Conservation (phyloP, 768 basidiomycete species). For the Lactarius hengduanensis region DNA sequence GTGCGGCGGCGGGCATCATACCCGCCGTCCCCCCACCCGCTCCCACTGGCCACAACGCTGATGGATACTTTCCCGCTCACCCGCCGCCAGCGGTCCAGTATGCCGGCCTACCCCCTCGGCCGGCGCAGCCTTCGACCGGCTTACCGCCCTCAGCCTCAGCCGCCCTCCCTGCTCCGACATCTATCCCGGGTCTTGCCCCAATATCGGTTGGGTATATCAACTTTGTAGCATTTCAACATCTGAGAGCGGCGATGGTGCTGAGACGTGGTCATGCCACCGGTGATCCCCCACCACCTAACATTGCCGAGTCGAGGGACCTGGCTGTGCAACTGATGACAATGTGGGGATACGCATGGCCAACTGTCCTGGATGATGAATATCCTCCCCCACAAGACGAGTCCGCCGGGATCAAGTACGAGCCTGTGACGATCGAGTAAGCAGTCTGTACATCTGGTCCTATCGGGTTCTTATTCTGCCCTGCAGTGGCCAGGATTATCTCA, state of each 20-base stretch:
- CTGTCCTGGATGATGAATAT: slow-evolving; percentile 40
- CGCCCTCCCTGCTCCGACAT: slow-evolving; percentile 13
- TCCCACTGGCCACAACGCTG: background rate
- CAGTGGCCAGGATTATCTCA: slow-evolving; percentile 28
- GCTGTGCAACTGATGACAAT: slow-evolving; percentile 36
- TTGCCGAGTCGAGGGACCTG: slow-evolving; percentile 25
- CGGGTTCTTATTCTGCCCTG: background rate
- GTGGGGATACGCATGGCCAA: slow-evolving; percentile 45
- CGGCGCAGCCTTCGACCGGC: slow-evolving; percentile 1
- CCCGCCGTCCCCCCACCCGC: slow-evolving; percentile 5
- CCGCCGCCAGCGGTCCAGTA: background rate
- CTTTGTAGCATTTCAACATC: slow-evolving; percentile 21
- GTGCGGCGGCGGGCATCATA: slow-evolving; percentile 6
- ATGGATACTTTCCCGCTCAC: slow-evolving; percentile 2
- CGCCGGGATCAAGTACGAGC: slow-evolving; percentile 26
- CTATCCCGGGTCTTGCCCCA: slow-evolving; percentile 20
- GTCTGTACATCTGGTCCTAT: background rate
- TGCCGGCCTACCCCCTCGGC: background rate
- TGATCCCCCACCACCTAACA: slow-evolving; percentile 27
- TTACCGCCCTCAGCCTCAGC: background rate
- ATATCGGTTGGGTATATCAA: slow-evolving; percentile 25
- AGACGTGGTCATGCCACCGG: slow-evolving; percentile 33
- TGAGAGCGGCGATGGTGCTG: slow-evolving; percentile 14
- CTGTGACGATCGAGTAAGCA: slow-evolving; percentile 24
- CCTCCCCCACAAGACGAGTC: slow-evolving; percentile 23